phyloP scores from a whole-genome alignment of 2,329 filamentous ascomycete species.

The Lasiodiplodia theobromae region DNA sequence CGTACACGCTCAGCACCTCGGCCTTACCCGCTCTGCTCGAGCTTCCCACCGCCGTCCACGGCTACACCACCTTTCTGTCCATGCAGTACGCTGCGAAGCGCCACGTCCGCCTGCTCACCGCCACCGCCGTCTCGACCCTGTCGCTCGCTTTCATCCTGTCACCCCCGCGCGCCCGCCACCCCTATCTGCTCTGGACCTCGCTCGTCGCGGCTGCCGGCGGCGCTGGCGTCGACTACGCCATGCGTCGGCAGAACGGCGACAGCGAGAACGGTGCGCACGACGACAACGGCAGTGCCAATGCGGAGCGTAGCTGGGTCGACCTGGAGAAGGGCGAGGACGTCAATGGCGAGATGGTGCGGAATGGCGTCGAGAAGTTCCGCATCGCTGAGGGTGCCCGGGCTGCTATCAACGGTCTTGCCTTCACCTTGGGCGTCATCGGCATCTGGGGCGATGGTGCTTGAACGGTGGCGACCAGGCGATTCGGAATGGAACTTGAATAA shows the following conservation, averaged over 20 bases:
- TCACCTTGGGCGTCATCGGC: constrained; percentile 56
- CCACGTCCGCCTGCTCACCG: constrained; percentile 72
- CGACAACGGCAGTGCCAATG: constrained; percentile 7
- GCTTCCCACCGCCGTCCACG: constrained; percentile 77
- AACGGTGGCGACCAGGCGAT: neutral
- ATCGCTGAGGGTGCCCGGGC: constrained; percentile 52
- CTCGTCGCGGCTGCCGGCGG: constrained; percentile 65
- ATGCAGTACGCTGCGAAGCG: constrained; percentile 67
- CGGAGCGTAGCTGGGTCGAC: constrained; percentile 35
- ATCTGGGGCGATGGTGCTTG: constrained; percentile 57
- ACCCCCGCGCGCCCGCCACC: constrained; percentile 77
- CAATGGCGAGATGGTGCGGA: constrained; percentile 59
- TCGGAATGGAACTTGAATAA: neutral
- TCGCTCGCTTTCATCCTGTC: constrained; percentile 80
- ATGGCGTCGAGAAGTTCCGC: constrained; percentile 52
- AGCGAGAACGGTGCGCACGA: constrained; percentile 23
- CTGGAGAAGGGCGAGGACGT: constrained; percentile 49
- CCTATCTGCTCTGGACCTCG: constrained; percentile 87
- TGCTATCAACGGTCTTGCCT: constrained; percentile 51
- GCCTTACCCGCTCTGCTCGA: constrained; percentile 81
- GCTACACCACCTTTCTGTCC: constrained; percentile 70
- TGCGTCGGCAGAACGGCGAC: constrained; percentile 33
- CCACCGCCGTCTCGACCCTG: constrained; percentile 74
- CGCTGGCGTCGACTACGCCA: constrained; percentile 45
- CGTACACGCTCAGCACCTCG: constrained; percentile 80